phyloP scores from a whole-genome alignment of 768 basidiomycete genomes.

The Porpolomopsis calyptriformis region DNA sequence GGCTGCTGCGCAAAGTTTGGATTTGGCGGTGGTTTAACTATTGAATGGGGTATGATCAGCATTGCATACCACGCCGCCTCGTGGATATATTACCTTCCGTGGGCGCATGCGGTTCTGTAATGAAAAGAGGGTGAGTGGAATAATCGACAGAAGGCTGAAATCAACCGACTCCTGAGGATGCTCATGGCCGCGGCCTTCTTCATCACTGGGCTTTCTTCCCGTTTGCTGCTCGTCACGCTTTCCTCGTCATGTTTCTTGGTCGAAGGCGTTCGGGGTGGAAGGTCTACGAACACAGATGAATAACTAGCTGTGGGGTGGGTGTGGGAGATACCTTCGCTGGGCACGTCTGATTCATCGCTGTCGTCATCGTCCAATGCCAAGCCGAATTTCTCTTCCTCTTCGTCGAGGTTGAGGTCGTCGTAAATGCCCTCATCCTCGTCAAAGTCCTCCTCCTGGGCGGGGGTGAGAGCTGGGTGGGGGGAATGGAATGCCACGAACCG shows the following conservation, averaged over 20 bases:
- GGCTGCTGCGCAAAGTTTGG: conserved; percentile 76
- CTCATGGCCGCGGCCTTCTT: conserved; percentile 63
- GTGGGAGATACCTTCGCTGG: conserved; percentile 53
- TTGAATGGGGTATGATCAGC: conserved; percentile 10
- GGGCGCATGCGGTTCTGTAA: conserved; percentile 49
- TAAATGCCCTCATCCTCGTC: conserved; percentile 97
- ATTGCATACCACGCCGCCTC: conserved; percentile 2
- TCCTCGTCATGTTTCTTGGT: conserved; percentile 78
- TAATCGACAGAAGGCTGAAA: conserved; percentile 6
- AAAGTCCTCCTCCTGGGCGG: conserved; percentile 82
- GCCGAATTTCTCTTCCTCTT: conserved; percentile 92
- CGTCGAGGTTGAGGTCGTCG: conserved; percentile 93
- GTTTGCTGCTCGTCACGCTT: conserved; percentile 61
- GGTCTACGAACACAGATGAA: conserved; percentile 30
- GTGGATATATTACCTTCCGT: conserved; percentile 38
- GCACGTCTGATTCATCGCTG: conserved; percentile 65
- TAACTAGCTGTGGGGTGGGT: background rate
- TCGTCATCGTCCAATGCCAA: conserved; percentile 67
- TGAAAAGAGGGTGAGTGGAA: conserved; percentile 11
- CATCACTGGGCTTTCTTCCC: conserved; percentile 65
- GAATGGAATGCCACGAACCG: conserved; percentile 44
- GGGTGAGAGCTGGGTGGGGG: conserved; percentile 14
- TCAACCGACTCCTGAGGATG: conserved; percentile 65
- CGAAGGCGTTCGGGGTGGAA: conserved; percentile 53
- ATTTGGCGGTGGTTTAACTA: conserved; percentile 68